phyloP scores from a whole-genome alignment of 1,284 basidiomycete species.

The Cutaneotrichosporon mucoides region DNA sequence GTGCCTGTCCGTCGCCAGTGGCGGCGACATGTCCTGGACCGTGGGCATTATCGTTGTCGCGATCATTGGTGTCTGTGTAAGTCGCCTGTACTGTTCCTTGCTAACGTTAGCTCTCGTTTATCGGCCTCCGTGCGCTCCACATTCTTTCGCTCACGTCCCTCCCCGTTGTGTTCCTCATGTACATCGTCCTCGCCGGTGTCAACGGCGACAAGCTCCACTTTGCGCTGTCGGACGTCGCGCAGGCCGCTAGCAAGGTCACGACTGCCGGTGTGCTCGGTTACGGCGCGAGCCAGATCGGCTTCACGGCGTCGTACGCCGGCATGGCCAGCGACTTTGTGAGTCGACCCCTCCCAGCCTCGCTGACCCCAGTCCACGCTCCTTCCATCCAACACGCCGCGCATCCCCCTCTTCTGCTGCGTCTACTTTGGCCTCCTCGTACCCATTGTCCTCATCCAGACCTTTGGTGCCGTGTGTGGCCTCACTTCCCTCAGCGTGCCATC shows the following conservation, averaged over 20 bases:
- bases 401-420: slow-evolving; percentile 61
- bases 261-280: slow-evolving; percentile 40
- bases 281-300: slow-evolving; percentile 43
- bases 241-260: slow-evolving; percentile 31
- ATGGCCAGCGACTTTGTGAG: slow-evolving; percentile 45
- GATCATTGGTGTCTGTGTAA: slow-evolving; percentile 66
- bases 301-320: slow-evolving; percentile 41
- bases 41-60: slow-evolving; percentile 87
- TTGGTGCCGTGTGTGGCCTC: slow-evolving; percentile 61
- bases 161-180: slow-evolving; percentile 61
- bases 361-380: slow-evolving; percentile 50
- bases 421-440: slow-evolving; percentile 71
- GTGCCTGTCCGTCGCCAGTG: slow-evolving; percentile 65
- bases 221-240: slow-evolving; percentile 28
- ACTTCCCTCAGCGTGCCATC: slow-evolving; percentile 57
- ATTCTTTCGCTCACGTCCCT: slow-evolving; percentile 44
- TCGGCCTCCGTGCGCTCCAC: slow-evolving; percentile 52
- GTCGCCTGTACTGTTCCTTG: slow-evolving; percentile 26
- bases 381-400: slow-evolving; percentile 37
- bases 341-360: no score
- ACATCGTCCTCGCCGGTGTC: slow-evolving; percentile 68
- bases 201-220: slow-evolving; percentile 56
- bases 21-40: slow-evolving; percentile 52
- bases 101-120: slow-evolving; percentile 50
- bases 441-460: slow-evolving; percentile 63